Percentiles rank a stretch among this genome's conserved stretches.
Evolutionary conservation across 2,329 filamentous ascomycete genomes (phyloP).

Genomic region (Stemphylium vesicarium): DNA sequence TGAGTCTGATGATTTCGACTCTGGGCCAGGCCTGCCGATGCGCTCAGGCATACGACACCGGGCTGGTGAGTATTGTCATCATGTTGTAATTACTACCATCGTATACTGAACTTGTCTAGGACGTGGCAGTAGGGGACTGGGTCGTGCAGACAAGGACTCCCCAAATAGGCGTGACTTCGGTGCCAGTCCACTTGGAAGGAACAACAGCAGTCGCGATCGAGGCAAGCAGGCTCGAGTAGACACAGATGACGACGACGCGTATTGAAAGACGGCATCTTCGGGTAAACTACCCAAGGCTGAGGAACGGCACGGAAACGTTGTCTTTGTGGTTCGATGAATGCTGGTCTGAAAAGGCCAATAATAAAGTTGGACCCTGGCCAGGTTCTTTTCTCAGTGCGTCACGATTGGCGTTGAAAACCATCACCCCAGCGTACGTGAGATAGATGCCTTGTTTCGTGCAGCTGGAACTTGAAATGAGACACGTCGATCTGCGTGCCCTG

Average conservation of each 20-base stretch:
- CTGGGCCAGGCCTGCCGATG: background rate
- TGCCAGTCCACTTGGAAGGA: background rate
- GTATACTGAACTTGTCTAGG: slow-evolving; percentile 3
- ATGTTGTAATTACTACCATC: background rate
- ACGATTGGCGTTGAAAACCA: slow-evolving; percentile 2
- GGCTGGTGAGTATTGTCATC: slow-evolving; percentile 3
- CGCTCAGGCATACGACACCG: background rate
- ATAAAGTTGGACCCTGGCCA: background rate
- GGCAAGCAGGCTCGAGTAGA: slow-evolving; percentile 22
- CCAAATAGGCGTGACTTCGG: slow-evolving; percentile 1
- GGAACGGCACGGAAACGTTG: slow-evolving; percentile 1
- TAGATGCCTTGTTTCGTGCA: background rate
- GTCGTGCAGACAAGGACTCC: slow-evolving; percentile 5
- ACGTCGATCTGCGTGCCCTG: slow-evolving; percentile 5
- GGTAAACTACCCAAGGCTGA: background rate
- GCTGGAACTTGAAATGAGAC: background rate
- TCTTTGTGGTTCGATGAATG: too few species aligned
- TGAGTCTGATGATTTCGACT: slow-evolving; percentile 10
- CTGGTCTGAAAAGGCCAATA: too few species aligned
- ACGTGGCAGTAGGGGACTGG: background rate
- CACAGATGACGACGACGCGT: slow-evolving; percentile 25
- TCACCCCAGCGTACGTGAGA: slow-evolving; percentile 5
- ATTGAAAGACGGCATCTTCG: slow-evolving; percentile 1
- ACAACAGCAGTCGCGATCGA: slow-evolving; percentile 1
- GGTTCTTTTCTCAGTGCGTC: slow-evolving; percentile 4